These are phyloP conservation scores for Sporisorium graminicola DNA, from an alignment of 1,284 basidiomycete genomes.

Conservation along the genomic window DNA sequence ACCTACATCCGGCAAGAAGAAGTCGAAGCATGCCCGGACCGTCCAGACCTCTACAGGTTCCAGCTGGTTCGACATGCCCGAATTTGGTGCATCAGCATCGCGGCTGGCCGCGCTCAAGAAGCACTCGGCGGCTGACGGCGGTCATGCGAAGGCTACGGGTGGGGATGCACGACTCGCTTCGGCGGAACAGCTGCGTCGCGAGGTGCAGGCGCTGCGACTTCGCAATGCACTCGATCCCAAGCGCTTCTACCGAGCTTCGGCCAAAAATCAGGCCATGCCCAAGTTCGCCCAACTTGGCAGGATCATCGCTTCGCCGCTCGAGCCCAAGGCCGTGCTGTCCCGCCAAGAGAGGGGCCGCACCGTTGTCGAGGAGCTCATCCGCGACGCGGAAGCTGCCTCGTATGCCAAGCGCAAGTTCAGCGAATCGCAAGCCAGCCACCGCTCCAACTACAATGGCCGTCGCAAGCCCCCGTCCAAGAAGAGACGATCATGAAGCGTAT, in stretches of 20 bases:
- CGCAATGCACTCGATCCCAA: conserved; percentile 95
- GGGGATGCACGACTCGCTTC: conserved; percentile 60
- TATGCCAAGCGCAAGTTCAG: conserved; percentile 96
- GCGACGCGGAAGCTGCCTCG: conserved; percentile 84
- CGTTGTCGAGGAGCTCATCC: conserved; percentile 88
- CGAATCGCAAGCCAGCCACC: conserved; percentile 71
- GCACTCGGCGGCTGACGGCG: conserved; percentile 42
- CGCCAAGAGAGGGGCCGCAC: conserved; percentile 80
- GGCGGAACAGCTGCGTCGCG: conserved; percentile 79
- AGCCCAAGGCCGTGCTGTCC: conserved; percentile 79
- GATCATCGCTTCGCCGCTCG: conserved; percentile 84
- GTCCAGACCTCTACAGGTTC: conserved; percentile 76
- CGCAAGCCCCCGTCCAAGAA: conserved; percentile 44
- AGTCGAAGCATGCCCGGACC: conserved; percentile 41
- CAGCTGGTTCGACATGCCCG: conserved; percentile 91
- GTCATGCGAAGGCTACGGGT: conserved; percentile 47
- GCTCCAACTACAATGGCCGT: conserved; percentile 41
- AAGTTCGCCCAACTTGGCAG: conserved; percentile 89
- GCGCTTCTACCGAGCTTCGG: conserved; percentile 87
- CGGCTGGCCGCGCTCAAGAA: conserved; percentile 38
- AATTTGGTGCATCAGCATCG: conserved; percentile 72
- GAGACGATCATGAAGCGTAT: conserved; percentile 18
- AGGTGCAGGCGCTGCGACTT: conserved; percentile 91
- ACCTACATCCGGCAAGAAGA: conserved; percentile 24
- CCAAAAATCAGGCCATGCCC: conserved; percentile 77